Evolutionary conservation across 257 asterid genomes (phyloP), one percentile per base, ranked within the genome.

Genomic region (Nicotiana sylvestris): DNA sequence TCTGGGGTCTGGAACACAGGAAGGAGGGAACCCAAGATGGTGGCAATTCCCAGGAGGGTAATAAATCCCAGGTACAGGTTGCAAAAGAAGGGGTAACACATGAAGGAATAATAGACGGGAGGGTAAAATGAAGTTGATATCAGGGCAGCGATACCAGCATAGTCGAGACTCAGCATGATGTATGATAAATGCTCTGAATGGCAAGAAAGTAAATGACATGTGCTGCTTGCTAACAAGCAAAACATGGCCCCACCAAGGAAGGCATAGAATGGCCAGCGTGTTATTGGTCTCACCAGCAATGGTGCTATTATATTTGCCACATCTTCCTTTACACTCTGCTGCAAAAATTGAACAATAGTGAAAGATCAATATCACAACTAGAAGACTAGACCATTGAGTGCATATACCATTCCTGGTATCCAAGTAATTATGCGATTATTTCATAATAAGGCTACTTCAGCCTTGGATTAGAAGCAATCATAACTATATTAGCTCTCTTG

Each of bases 231-330:
- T 53, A 93, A 87, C 83, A 96, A 85, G 91, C 98, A 96, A 67
- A 96, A 95, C 99, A 96, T 94, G 70, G 99, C 99, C 80, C 98
- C 98, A 3, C 98, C 96, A 84, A 96, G 82, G 91, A 94, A 96
- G 12, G 92, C 96, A 32, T 91, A 96, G 90, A 96, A 96, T 2
- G 99, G 98, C 99, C 98, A 96, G 17, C 98, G 96, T 1, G 99
- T 94, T 82, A 96, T 91, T 72, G 98, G 99, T 81, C 93, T 82
- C 29, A 90, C 82, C 87, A 89, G 61, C 61, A 94, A 77, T 30
- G 99, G 98, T 21, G 98, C 97, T 77, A 93, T 85, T 69, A 93
- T 84, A 91, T 93, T 93, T 2, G 90, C 96, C 87, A 93, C 78
- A 15, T 94, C 98, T 85, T 91, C 95, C 88, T 91, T 93, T 92